phyloP scores from a whole-genome alignment of 352 stramenopile genomes.

The Phytopythium cucurbitacearum region DNA sequence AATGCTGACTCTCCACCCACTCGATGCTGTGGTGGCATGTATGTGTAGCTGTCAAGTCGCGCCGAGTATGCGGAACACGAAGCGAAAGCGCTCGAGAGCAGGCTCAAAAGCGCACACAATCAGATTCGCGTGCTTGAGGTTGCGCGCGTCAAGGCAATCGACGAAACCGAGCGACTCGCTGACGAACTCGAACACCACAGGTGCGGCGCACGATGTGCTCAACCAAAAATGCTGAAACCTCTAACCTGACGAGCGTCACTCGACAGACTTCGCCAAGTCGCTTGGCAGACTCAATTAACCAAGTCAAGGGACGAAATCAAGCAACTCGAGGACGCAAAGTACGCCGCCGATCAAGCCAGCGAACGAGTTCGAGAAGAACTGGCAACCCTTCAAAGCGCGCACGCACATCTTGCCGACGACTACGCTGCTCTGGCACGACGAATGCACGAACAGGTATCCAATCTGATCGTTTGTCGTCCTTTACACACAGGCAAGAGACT shows the following conservation, averaged over 20 bases:
- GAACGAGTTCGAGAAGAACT: constrained; percentile 10
- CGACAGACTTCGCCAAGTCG: constrained; percentile 12
- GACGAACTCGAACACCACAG: constrained; percentile 3
- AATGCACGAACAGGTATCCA: not conserved
- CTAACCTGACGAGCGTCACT: not conserved
- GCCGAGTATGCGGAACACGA: constrained; percentile 41
- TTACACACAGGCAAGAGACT: not conserved
- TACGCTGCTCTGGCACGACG: not conserved
- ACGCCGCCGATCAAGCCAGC: constrained; percentile 17
- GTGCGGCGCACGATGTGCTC: not conserved
- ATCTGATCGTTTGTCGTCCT: constrained; percentile 9
- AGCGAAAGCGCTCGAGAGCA: constrained; percentile 29
- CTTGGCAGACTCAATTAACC: constrained; percentile 13
- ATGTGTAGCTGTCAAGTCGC: constrained; percentile 23
- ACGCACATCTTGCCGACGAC: constrained; percentile 3
- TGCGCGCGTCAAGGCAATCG: constrained; percentile 21
- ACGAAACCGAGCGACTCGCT: constrained; percentile 22
- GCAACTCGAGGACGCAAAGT: constrained; percentile 9
- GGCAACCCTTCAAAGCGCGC: constrained; percentile 3
- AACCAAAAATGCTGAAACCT: not conserved
- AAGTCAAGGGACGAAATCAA: constrained; percentile 18
- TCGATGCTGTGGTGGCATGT: not conserved
- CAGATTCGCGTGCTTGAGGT: constrained; percentile 40
- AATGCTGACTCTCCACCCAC: not conserved
- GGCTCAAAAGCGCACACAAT: constrained; percentile 20